Conservation (phyloP, 176 grass and related monocot genomes). For the Saccharum spontaneum region DNA sequence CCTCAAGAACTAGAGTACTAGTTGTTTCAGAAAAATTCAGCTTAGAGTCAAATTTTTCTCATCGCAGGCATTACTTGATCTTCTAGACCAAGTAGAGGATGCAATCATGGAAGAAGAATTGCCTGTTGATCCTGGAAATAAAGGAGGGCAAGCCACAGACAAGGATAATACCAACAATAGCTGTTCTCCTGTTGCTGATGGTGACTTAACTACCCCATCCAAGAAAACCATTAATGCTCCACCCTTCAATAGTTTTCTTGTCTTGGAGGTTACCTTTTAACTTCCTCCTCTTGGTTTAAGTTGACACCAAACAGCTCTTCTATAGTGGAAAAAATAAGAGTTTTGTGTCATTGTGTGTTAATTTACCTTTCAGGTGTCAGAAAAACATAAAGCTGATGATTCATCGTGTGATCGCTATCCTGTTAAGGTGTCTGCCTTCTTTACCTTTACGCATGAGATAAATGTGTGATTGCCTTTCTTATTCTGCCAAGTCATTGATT, state of each 20-base stretch:
- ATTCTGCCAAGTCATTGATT: slow-evolving; percentile 11
- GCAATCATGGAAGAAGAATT: slow-evolving; percentile 81
- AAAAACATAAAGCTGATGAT: slow-evolving; percentile 68
- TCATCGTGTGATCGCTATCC: slow-evolving; percentile 53
- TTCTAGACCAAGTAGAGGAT: slow-evolving; percentile 97
- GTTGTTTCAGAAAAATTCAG: slow-evolving; percentile 12
- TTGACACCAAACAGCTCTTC: background rate
- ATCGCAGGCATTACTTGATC: slow-evolving; percentile 75
- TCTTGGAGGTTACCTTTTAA: slow-evolving; percentile 70
- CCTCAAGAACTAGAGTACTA: slow-evolving; percentile 1
- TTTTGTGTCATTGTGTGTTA: slow-evolving; percentile 1
- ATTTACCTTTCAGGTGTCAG: slow-evolving; percentile 64
- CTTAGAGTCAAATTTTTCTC: background rate
- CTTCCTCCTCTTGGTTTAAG: slow-evolving; percentile 14
- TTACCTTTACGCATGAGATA: slow-evolving; percentile 10
- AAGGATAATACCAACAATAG: slow-evolving; percentile 13
- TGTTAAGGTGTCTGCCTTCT: slow-evolving; percentile 54
- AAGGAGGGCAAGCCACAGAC: slow-evolving; percentile 21
- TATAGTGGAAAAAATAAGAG: background rate
- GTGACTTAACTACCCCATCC: slow-evolving; percentile 22
- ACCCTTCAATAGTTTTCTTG: slow-evolving; percentile 67
- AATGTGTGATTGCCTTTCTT: slow-evolving; percentile 14
- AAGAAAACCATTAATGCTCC: slow-evolving; percentile 22
- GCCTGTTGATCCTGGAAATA: slow-evolving; percentile 22
- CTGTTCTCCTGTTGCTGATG: slow-evolving; percentile 26